These are phyloP conservation scores for Ogataea wickerhamii DNA, from an alignment of 805 yeast species.

Conservation along the genomic window DNA sequence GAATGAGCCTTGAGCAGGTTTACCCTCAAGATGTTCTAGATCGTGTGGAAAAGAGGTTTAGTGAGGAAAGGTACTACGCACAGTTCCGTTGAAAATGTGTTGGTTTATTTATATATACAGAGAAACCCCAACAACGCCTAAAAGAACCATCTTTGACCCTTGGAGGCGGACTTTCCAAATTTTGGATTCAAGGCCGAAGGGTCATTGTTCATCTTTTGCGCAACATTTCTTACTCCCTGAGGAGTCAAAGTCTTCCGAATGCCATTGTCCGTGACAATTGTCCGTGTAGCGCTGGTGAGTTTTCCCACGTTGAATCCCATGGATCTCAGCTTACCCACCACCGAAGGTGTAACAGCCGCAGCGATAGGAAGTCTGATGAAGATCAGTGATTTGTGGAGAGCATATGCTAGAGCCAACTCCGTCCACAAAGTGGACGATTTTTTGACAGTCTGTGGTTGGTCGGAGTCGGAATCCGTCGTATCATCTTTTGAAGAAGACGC, in stretches of 20 bases:
- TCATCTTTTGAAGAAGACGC: slow-evolving; percentile 11
- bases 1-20: slow-evolving; percentile 58
- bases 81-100: slow-evolving; percentile 38
- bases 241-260: slow-evolving; percentile 23
- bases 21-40: slow-evolving; percentile 58
- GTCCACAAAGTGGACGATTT: slow-evolving; percentile 54
- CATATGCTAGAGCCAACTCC: slow-evolving; percentile 87
- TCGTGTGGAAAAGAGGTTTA: slow-evolving; percentile 58
- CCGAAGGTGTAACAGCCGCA: slow-evolving; percentile 84
- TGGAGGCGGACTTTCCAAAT: slow-evolving; percentile 52
- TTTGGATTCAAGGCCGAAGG: slow-evolving; percentile 43
- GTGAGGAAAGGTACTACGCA: slow-evolving; percentile 72
- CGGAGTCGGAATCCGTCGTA: slow-evolving; percentile 17
- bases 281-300: slow-evolving; percentile 35
- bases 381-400: slow-evolving; percentile 83
- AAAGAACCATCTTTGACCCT: slow-evolving; percentile 59
- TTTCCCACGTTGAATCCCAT: slow-evolving; percentile 81
- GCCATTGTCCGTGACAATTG: slow-evolving; percentile 26
- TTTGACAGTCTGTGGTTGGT: slow-evolving; percentile 18
- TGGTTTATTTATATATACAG: background rate
- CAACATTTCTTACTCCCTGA: slow-evolving; percentile 24
- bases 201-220: slow-evolving; percentile 20
- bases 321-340: slow-evolving; percentile 59
- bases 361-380: slow-evolving; percentile 84
- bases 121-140: slow-evolving; percentile 19